phyloP scores from a whole-genome alignment of 2,329 filamentous ascomycete species.

The Fusarium redolens region DNA sequence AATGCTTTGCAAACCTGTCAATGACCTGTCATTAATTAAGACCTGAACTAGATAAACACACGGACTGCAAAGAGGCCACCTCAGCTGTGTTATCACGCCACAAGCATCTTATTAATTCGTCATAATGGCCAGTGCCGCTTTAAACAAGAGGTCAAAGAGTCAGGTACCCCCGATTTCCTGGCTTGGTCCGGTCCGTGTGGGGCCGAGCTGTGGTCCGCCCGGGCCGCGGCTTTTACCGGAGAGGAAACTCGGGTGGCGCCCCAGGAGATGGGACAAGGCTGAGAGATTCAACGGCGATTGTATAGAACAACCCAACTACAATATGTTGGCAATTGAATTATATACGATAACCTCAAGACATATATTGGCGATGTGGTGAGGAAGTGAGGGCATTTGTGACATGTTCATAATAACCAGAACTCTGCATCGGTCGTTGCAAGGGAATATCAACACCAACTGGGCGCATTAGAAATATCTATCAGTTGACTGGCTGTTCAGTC shows the following conservation, averaged over 20 bases:
- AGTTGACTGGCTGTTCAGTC: neutral
- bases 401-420: neutral
- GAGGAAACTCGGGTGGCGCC: neutral
- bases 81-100: neutral
- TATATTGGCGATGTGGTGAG: too few species aligned
- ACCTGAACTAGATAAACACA: neutral
- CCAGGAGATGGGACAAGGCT: neutral
- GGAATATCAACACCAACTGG: neutral
- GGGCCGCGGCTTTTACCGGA: neutral
- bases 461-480: too few species aligned
- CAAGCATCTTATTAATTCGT: neutral
- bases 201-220: neutral
- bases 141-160: neutral
- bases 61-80: neutral
- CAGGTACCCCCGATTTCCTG: neutral
- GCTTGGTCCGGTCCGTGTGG: neutral
- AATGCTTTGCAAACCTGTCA: neutral
- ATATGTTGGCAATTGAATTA: neutral
- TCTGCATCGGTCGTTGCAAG: neutral
- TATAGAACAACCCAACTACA: neutral
- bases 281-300: neutral
- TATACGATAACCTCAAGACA: neutral
- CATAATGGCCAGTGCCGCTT: neutral
- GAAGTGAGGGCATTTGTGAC: neutral
- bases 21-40: conserved; percentile 5